phyloP scores from a whole-genome alignment of 2,329 filamentous ascomycete genomes.

The Myriosclerotinia scirpicola region DNA sequence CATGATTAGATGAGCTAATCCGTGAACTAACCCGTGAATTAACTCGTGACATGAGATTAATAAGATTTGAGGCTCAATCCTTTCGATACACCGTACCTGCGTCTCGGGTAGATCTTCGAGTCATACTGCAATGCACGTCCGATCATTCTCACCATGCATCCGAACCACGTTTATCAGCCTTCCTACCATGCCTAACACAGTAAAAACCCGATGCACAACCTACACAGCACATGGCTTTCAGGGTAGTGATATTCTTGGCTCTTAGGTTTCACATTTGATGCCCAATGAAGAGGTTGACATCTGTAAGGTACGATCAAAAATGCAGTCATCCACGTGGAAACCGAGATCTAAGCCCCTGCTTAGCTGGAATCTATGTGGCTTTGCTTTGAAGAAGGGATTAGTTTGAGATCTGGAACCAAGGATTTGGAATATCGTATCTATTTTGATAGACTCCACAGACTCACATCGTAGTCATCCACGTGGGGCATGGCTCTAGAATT shows the following conservation, averaged over 20 bases:
- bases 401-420: background rate
- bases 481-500: background rate
- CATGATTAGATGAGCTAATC: background rate
- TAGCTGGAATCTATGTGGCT: background rate
- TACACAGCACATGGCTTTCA: constrained; percentile 13
- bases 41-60: background rate
- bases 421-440: constrained; percentile 11
- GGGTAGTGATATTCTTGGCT: background rate
- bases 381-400: background rate
- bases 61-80: background rate
- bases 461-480: constrained; percentile 9
- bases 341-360: constrained; percentile 3
- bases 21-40: background rate
- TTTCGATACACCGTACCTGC: background rate
- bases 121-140: constrained; percentile 5
- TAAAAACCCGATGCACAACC: background rate
- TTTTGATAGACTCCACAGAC: constrained; percentile 2
- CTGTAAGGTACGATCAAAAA: constrained; percentile 16
- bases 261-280: background rate
- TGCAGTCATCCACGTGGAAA: constrained; percentile 18
- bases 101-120: background rate
- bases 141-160: constrained; percentile 11
- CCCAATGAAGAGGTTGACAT: background rate
- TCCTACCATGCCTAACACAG: background rate
- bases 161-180: constrained; percentile 17